These are phyloP conservation scores for Metschnikowia shivogae DNA, from an alignment of 805 yeast species.

Conservation along the genomic window DNA sequence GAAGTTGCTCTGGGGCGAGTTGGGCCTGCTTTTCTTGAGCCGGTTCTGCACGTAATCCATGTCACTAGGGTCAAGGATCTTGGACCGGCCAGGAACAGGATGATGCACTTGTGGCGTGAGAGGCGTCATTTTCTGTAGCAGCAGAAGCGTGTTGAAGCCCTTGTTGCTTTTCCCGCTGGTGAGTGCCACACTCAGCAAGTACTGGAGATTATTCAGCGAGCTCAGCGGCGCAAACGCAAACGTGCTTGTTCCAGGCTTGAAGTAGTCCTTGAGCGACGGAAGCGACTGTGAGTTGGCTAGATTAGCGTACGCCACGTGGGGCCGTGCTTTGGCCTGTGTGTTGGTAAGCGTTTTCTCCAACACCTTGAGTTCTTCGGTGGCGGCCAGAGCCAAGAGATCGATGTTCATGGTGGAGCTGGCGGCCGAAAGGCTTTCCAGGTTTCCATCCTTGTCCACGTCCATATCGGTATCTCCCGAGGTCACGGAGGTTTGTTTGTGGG, in stretches of 20 bases:
- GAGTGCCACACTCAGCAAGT: constrained; percentile 37
- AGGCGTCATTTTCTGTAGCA: constrained; percentile 62
- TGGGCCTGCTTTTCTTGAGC: constrained; percentile 47
- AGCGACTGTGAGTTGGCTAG: constrained; percentile 43
- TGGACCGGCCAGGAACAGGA: constrained; percentile 17
- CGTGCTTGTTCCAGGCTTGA: constrained; percentile 16
- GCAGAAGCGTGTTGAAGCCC: constrained; percentile 34
- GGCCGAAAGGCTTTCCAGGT: constrained; percentile 1
- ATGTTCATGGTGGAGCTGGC: constrained; percentile 34
- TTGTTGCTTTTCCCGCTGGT: constrained; percentile 28
- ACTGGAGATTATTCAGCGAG: constrained; percentile 25
- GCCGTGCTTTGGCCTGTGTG: constrained; percentile 1
- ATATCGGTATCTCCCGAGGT: constrained; percentile 2
- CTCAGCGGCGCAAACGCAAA: constrained; percentile 11
- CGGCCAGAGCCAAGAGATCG: constrained; percentile 51
- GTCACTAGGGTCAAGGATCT: constrained; percentile 40
- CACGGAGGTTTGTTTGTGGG: constrained; percentile 1
- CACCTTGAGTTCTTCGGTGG: constrained; percentile 49
- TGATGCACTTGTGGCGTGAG: constrained; percentile 16
- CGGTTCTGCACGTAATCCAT: constrained; percentile 44
- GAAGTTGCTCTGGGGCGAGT: constrained; percentile 39
- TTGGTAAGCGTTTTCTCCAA: constrained; percentile 26
- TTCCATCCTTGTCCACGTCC: constrained; percentile 7
- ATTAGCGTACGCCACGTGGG: constrained; percentile 5
- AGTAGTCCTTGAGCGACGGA: constrained; percentile 50